Evolutionary conservation across 257 asterid genomes (phyloP).

Genomic region (Mentha longifolia): DNA sequence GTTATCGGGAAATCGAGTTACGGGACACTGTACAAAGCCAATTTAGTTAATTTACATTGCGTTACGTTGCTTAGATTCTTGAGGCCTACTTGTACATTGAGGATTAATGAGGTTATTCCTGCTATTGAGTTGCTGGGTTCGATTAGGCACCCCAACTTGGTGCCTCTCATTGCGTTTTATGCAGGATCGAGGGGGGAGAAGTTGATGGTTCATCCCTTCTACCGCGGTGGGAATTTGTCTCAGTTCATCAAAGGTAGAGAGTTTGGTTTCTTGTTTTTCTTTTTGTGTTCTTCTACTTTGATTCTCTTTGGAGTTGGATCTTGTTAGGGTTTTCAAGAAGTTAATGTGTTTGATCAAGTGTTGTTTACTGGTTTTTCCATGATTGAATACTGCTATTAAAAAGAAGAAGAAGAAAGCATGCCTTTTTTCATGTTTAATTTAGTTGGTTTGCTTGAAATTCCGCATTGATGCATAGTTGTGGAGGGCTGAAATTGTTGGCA

Average conservation of each 20-base stretch:
- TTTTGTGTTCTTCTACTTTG: not conserved
- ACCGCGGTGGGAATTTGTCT: constrained; percentile 65
- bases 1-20: constrained; percentile 83
- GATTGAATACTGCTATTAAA: not conserved
- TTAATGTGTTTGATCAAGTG: constrained; percentile 9
- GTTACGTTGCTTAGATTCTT: constrained; percentile 74
- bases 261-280: not conserved
- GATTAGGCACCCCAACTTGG: constrained; percentile 79
- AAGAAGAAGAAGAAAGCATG: not conserved
- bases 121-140: constrained; percentile 73
- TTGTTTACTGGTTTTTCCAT: not conserved
- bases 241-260: constrained; percentile 69
- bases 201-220: constrained; percentile 85
- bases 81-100: constrained; percentile 87
- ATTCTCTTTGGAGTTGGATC: not conserved
- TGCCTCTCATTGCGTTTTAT: constrained; percentile 79
- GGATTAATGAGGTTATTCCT: constrained; percentile 66
- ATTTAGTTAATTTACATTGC: constrained; percentile 58
- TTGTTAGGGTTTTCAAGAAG: constrained; percentile 21
- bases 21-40: constrained; percentile 80
- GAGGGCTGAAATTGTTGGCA: constrained; percentile 8
- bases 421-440: constrained; percentile 19
- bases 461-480: constrained; percentile 16
- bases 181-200: constrained; percentile 88
- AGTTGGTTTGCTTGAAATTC: not conserved